Conservation (phyloP, 78 protist species). For the Emiliania huxleyi region DNA sequence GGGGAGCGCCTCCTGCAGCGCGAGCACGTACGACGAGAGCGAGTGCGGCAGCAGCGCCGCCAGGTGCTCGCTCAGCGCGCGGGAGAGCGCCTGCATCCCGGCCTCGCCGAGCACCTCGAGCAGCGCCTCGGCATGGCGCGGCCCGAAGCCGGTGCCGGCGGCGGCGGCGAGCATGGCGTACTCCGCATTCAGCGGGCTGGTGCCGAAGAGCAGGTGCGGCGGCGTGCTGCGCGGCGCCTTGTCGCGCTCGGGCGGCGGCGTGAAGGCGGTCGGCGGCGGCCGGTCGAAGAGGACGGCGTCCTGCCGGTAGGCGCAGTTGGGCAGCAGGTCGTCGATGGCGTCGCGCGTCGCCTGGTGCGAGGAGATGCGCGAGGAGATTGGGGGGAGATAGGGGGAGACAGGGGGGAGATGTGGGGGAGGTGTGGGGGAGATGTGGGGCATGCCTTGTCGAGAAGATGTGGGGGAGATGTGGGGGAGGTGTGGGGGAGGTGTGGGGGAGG, state of each 20-base stretch:
- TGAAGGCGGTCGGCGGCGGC: conserved; percentile 56
- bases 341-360: neutral
- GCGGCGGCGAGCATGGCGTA: neutral
- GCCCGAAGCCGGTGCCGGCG: neutral
- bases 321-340: conserved; percentile 13
- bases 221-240: conserved; percentile 34
- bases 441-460: too few species aligned
- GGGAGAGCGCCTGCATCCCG: neutral
- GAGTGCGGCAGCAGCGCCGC: neutral
- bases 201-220: conserved; percentile 61
- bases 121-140: neutral
- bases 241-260: conserved; percentile 39
- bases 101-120: conserved; percentile 25
- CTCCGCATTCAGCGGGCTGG: conserved; percentile 3
- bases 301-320: conserved; percentile 66
- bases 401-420: too few species aligned
- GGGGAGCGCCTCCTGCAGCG: conserved; percentile 33
- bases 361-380: too few species aligned
- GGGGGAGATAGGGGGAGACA: too few species aligned
- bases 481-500: too few species aligned
- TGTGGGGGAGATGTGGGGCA: too few species aligned
- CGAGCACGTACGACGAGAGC: conserved; percentile 74
- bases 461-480: too few species aligned
- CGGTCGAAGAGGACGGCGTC: conserved; percentile 69
- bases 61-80: neutral